Conservation (phyloP, 2,329 filamentous ascomycete genomes). For the Alternaria ethzedia region DNA sequence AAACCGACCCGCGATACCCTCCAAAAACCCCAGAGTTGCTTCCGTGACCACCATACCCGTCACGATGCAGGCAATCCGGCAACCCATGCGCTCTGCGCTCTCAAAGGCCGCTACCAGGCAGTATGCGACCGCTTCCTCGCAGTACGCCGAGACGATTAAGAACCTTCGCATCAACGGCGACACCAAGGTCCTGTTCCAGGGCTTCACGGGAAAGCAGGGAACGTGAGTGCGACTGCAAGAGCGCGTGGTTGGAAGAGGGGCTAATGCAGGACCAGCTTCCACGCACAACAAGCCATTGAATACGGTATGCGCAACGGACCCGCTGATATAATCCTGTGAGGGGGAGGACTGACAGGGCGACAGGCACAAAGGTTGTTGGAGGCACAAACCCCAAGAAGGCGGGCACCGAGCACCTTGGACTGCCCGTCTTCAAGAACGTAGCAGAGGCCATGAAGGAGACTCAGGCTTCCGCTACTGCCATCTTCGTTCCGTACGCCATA, state of each 20-base stretch:
- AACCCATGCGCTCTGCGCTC: slow-evolving; percentile 73
- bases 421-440: slow-evolving; percentile 92
- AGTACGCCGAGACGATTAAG: slow-evolving; percentile 53
- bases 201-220: slow-evolving; percentile 97
- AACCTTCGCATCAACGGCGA: slow-evolving; percentile 93
- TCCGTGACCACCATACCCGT: slow-evolving; percentile 36
- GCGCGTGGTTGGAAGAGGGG: background rate
- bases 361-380: slow-evolving; percentile 95
- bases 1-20: slow-evolving; percentile 21
- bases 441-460: slow-evolving; percentile 87
- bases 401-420: slow-evolving; percentile 84
- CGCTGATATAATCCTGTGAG: slow-evolving; percentile 19
- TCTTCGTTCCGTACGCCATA: slow-evolving; percentile 84
- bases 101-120: slow-evolving; percentile 73
- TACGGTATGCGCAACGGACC: slow-evolving; percentile 71
- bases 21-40: slow-evolving; percentile 22
- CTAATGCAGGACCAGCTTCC: slow-evolving; percentile 72
- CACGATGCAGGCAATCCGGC: slow-evolving; percentile 85
- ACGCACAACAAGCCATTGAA: slow-evolving; percentile 96
- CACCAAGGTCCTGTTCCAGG: slow-evolving; percentile 95
- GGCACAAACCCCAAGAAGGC: slow-evolving; percentile 99
- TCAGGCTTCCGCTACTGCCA: slow-evolving; percentile 87
- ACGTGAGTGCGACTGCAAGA: slow-evolving; percentile 55
- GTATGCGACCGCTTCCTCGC: slow-evolving; percentile 74
- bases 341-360: slow-evolving; percentile 34